Conservation (phyloP, 2,329 filamentous ascomycete species). For the Penicillium sp. region DNA sequence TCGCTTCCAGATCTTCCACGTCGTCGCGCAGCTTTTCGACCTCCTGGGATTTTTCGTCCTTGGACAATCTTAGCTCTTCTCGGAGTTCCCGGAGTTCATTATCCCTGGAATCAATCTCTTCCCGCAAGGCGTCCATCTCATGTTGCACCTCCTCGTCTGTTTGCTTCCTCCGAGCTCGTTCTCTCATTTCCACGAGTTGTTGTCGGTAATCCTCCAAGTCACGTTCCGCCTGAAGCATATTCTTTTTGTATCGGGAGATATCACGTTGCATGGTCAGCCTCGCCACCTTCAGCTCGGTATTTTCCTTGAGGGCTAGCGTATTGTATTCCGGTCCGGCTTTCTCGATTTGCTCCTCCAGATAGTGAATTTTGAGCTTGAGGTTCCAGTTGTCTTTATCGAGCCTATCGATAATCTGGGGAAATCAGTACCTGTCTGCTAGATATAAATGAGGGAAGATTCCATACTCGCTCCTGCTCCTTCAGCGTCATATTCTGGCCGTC, state of each 20-base stretch:
- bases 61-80: slow-evolving; percentile 62
- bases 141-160: slow-evolving; percentile 71
- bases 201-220: slow-evolving; percentile 83
- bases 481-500: slow-evolving; percentile 82
- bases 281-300: slow-evolving; percentile 93
- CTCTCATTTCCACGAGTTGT: slow-evolving; percentile 80
- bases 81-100: slow-evolving; percentile 42
- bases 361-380: slow-evolving; percentile 95
- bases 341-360: slow-evolving; percentile 85
- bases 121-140: slow-evolving; percentile 58
- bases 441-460: background rate
- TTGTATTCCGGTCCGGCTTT: slow-evolving; percentile 90
- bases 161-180: slow-evolving; percentile 77
- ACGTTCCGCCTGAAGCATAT: slow-evolving; percentile 77
- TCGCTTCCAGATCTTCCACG: slow-evolving; percentile 74
- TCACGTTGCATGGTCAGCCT: slow-evolving; percentile 89
- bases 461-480: slow-evolving; percentile 88
- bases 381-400: slow-evolving; percentile 99
- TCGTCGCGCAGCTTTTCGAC: slow-evolving; percentile 72
- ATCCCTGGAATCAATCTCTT: slow-evolving; percentile 56
- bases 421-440: background rate
- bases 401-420: slow-evolving; percentile 72
- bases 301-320: slow-evolving; percentile 86
- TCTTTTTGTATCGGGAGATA: slow-evolving; percentile 83
- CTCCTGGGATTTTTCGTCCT: slow-evolving; percentile 60